These are phyloP conservation scores for Aristolochia fimbriata DNA, from an alignment of 164 flowering plant species.

Conservation along the genomic window DNA sequence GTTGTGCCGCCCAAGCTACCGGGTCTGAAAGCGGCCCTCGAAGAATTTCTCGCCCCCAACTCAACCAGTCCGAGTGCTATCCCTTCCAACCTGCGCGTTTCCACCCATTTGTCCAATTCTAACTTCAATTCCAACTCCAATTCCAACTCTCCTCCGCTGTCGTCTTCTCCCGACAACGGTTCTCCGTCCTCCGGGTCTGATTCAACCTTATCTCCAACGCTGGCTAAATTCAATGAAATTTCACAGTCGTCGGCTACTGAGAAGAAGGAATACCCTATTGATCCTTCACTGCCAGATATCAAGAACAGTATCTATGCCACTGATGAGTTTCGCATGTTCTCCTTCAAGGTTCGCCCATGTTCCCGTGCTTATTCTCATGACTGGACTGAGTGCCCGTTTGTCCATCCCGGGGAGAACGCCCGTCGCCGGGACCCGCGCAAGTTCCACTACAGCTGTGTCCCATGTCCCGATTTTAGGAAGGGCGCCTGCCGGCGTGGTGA, in stretches of 20 bases:
- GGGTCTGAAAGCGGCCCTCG: slow-evolving; percentile 29
- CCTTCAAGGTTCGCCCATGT: slow-evolving; percentile 92
- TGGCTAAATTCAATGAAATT: slow-evolving; percentile 24
- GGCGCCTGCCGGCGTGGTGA: slow-evolving; percentile 90
- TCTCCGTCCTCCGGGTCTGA: slow-evolving; percentile 46
- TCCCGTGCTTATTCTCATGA: slow-evolving; percentile 96
- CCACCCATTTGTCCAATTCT: background rate
- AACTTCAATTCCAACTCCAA: slow-evolving; percentile 25
- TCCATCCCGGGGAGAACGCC: slow-evolving; percentile 98
- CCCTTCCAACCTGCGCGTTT: background rate
- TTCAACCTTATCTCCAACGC: slow-evolving; percentile 35
- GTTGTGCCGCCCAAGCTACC: slow-evolving; percentile 53
- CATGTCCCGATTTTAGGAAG: slow-evolving; percentile 92
- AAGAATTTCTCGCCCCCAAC: slow-evolving; percentile 34
- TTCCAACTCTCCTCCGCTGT: slow-evolving; percentile 45
- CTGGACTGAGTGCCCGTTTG: slow-evolving; percentile 98
- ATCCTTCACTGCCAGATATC: slow-evolving; percentile 83
- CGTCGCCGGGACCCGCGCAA: slow-evolving; percentile 89
- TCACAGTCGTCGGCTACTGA: slow-evolving; percentile 26
- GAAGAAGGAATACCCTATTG: slow-evolving; percentile 82
- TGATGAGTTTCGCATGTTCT: slow-evolving; percentile 90
- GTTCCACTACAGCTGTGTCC: slow-evolving; percentile 93
- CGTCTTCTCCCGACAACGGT: slow-evolving; percentile 52
- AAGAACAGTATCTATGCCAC: slow-evolving; percentile 85
- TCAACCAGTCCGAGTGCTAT: background rate